Evolutionary conservation across 495 filamentous ascomycete species (phyloP).

Genomic region (Xylaria grammica): DNA sequence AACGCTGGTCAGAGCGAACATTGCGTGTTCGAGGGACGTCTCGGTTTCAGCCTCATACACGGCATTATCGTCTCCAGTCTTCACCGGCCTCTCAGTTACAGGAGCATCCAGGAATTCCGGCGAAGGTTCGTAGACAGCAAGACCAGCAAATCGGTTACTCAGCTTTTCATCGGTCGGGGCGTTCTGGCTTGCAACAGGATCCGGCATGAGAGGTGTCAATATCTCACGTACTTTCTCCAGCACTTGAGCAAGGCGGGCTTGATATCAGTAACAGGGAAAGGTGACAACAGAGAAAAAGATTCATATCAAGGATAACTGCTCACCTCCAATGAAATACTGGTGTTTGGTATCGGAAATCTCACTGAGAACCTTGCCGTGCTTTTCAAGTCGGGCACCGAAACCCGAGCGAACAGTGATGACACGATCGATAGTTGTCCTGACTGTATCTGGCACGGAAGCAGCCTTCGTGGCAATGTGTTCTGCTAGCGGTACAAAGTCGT

Average conservation of each 20-base stretch:
- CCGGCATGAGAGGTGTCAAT: conserved; percentile 32
- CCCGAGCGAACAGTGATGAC: conserved; percentile 32
- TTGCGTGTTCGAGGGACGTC: conserved; percentile 33
- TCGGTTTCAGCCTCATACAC: conserved; percentile 42
- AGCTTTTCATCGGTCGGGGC: conserved; percentile 12
- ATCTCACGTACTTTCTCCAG: conserved; percentile 37
- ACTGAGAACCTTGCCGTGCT: conserved; percentile 25
- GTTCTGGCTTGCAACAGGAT: background rate
- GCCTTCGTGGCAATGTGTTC: conserved; percentile 41
- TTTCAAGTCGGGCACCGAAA: conserved; percentile 24
- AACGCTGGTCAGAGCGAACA: conserved; percentile 29
- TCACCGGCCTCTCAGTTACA: conserved; percentile 25
- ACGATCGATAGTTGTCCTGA: conserved; percentile 33
- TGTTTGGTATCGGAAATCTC: conserved; percentile 38
- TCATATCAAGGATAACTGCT: background rate
- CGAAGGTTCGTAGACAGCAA: conserved; percentile 46
- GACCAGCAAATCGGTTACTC: conserved; percentile 36
- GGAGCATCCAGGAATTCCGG: conserved; percentile 42
- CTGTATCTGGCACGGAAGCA: conserved; percentile 28
- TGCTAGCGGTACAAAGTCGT: conserved; percentile 45
- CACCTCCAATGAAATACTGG: conserved; percentile 39
- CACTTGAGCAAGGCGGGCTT: conserved; percentile 4
- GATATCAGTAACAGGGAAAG: background rate
- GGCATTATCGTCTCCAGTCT: conserved; percentile 6
- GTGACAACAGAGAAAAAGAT: background rate